phyloP scores from a whole-genome alignment of 225 moss, liverwort and hornwort species.

The Antitrichia curtipendula region DNA sequence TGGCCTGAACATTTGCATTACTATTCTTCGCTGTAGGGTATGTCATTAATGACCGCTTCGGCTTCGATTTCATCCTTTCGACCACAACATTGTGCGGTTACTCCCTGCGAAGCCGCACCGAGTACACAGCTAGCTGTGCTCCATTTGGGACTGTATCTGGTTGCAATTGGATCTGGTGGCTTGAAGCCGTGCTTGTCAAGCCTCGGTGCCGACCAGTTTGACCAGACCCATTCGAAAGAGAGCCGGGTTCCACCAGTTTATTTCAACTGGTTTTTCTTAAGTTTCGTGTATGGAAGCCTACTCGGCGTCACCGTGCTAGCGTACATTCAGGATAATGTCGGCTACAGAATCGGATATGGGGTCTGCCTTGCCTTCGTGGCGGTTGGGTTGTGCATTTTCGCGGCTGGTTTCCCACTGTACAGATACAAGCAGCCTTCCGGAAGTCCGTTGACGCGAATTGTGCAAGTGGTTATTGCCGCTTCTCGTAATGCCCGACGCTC shows the following conservation, averaged over 20 bases:
- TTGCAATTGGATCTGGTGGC: constrained; percentile 23
- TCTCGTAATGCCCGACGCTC: background rate
- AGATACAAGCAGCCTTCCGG: background rate
- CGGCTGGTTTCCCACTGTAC: background rate
- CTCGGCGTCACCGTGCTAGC: constrained; percentile 15
- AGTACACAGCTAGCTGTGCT: background rate
- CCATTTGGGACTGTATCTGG: background rate
- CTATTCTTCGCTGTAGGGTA: background rate
- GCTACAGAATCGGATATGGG: constrained; percentile 2
- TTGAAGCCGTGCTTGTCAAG: constrained; percentile 26
- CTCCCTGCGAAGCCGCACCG: background rate
- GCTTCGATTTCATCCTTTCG: constrained; percentile 5
- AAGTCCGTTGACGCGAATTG: constrained; percentile 11
- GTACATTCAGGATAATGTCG: constrained; percentile 11
- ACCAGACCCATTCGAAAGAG: constrained; percentile 4
- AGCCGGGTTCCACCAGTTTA: background rate
- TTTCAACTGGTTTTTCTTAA: constrained; percentile 29
- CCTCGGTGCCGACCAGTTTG: constrained; percentile 21
- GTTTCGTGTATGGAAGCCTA: background rate
- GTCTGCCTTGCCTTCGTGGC: constrained; percentile 2
- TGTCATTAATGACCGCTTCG: background rate
- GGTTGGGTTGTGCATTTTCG: background rate
- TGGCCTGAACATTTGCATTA: background rate
- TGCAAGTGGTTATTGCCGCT: constrained; percentile 19
- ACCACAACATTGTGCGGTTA: background rate